Percentiles rank a stretch among this genome's conserved stretches.
Conservation (phyloP, 164 flowering plant genomes). For the Liriodendron chinense region DNA sequence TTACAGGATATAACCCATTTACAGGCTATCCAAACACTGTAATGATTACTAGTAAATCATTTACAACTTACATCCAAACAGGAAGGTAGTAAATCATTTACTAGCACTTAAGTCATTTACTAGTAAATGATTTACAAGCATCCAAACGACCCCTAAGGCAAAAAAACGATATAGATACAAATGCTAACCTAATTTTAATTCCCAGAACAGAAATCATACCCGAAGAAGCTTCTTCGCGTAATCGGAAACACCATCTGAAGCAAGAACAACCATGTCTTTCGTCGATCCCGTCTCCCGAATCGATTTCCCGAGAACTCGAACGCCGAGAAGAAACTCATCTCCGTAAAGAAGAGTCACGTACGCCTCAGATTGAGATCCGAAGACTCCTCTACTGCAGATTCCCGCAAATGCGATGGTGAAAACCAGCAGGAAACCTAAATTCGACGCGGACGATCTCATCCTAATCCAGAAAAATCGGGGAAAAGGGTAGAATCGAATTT, state of each 20-base stretch:
- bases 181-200: too few relatives aligned
- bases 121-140: too few relatives aligned
- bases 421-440: conserved; percentile 5
- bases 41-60: too few relatives aligned
- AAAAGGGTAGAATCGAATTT: not conserved
- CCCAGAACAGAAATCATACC: conserved; percentile 31
- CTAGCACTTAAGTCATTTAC: too few relatives aligned
- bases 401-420: conserved; percentile 10
- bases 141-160: too few relatives aligned
- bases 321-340: conserved; percentile 91
- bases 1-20: too few relatives aligned
- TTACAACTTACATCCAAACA: too few relatives aligned
- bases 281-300: conserved; percentile 79
- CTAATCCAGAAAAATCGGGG: not conserved
- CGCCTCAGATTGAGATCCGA: conserved; percentile 49
- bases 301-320: conserved; percentile 90
- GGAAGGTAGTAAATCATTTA: too few relatives aligned
- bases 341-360: conserved; percentile 91
- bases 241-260: conserved; percentile 92
- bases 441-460: conserved; percentile 18
- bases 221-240: conserved; percentile 69
- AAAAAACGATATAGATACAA: too few relatives aligned
- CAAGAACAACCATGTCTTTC: conserved; percentile 87
- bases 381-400: conserved; percentile 4
- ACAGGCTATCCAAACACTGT: too few relatives aligned